Evolutionary conservation across 345 rosid species (phyloP), one percentile per base, ranked within the genome.

Genomic region (Rubroshorea leprosula): DNA sequence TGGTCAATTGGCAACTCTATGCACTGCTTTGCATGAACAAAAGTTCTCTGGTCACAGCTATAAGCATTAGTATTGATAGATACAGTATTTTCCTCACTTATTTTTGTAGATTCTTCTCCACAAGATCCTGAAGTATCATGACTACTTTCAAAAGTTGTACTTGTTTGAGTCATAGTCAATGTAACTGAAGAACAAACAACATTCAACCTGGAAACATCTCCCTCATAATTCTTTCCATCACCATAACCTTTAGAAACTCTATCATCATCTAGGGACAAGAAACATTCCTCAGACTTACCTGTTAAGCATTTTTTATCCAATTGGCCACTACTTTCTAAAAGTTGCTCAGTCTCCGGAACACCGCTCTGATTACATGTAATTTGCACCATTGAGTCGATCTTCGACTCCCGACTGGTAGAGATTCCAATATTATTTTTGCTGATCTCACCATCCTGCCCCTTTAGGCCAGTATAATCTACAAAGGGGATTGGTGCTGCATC

Each of bases 1-100:
- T 56, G 56, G 63, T 61, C 65, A 64, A 56, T 63, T 63, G 73
- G 64, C 60, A 72, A 61, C 50, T 70, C 79, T 41, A 49, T n/a
- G 18, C 54, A 66, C 64, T 66, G 70, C 60, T 68, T 58, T 57
- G 59, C 66, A 41, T 52, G 58, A 65, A 16, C 39, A 52, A 73
- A 54, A 46, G 41, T 47, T 64, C 29, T 44, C 31, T 46, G 47
- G 48, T 41, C 61, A 54, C 50, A 55, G 62, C 71, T 69, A 38
- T 31, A 49, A 43, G 38, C 62, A 45, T 65, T 78, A 57, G 15
- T 49, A 57, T 57, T 63, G 50, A 17, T 41, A 53, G 70, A 43
- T 23, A 62, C 60, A 8, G 26, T 56, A 29, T 29, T 62, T 61
- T 55, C 63, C 31, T 57, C 65, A 59, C 13, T 27, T 21, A 23